Conservation (phyloP, 164 flowering plant genomes). For the Warburgia ugandensis region DNA sequence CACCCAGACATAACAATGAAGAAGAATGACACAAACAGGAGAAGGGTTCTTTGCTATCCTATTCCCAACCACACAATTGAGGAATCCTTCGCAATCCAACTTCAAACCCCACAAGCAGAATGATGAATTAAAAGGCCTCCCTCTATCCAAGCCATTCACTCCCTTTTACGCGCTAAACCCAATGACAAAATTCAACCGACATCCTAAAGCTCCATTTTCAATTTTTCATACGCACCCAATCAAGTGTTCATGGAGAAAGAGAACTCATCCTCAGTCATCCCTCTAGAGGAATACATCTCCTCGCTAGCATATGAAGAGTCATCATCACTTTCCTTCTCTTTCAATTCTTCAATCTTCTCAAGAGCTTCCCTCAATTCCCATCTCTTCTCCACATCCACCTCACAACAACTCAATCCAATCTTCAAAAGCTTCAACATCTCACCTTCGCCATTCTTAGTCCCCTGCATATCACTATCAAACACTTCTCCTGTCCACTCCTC, state of each 20-base stretch:
- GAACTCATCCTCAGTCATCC: conserved; percentile 34
- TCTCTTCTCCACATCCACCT: conserved; percentile 52
- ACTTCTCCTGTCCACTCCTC: conserved; percentile 35
- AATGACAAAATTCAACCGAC: too few species aligned
- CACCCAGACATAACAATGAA: too few species aligned
- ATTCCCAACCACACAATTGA: too few species aligned
- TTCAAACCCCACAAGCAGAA: too few species aligned
- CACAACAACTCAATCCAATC: conserved; percentile 65
- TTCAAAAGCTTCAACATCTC: conserved; percentile 61
- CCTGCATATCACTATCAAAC: conserved; percentile 57
- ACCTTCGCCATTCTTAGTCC: conserved; percentile 22
- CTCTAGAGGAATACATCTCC: conserved; percentile 35
- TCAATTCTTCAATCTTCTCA: conserved; percentile 55
- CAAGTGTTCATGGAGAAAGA: conserved; percentile 14
- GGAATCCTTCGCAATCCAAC: too few species aligned
- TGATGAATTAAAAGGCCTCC: too few species aligned
- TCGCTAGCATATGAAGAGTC: conserved; percentile 46
- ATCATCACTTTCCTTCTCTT: conserved; percentile 38
- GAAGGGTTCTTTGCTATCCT: too few species aligned
- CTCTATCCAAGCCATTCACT: too few species aligned
- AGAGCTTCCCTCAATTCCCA: conserved; percentile 51
- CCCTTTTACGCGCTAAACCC: too few species aligned
- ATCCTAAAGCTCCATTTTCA: too few species aligned
- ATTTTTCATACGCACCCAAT: too few species aligned
- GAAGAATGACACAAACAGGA: too few species aligned